These are phyloP conservation scores for Nakaseomyces bracarensis DNA, from an alignment of 1,139 yeast genomes.

Conservation along the genomic window DNA sequence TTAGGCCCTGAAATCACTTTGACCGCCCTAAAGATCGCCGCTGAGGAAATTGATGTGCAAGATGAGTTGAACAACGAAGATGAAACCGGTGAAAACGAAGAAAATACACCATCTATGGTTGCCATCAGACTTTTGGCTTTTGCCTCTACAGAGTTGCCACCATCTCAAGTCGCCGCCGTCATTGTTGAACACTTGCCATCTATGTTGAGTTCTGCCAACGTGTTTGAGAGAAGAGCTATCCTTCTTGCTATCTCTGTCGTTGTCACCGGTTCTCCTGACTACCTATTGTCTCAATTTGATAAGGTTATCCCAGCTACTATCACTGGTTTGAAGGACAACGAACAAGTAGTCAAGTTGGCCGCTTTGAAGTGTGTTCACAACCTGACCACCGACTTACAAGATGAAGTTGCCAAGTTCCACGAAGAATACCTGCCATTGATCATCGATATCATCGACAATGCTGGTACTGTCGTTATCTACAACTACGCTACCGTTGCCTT, in stretches of 20 bases:
- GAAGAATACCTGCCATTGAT: constrained; percentile 77
- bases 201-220: constrained; percentile 55
- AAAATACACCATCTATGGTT: constrained; percentile 66
- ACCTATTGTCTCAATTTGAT: constrained; percentile 63
- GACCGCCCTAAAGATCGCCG: constrained; percentile 67
- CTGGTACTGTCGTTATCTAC: constrained; percentile 76
- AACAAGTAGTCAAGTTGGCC: constrained; percentile 71
- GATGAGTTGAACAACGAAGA: constrained; percentile 71
- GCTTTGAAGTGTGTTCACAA: constrained; percentile 77
- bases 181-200: constrained; percentile 60
- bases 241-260: constrained; percentile 74
- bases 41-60: constrained; percentile 68
- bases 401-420: constrained; percentile 73
- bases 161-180: constrained; percentile 81
- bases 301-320: constrained; percentile 67
- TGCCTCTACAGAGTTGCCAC: constrained; percentile 79
- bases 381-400: constrained; percentile 79
- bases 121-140: constrained; percentile 76
- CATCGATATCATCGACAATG: constrained; percentile 77
- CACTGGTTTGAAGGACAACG: constrained; percentile 71
- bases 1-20: constrained; percentile 74
- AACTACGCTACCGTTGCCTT: constrained; percentile 86
- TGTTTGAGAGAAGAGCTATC: constrained; percentile 82
- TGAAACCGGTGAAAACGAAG: constrained; percentile 89
- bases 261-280: constrained; percentile 92